These are phyloP conservation scores for Kodamaea restingae DNA, from an alignment of 805 yeast species.

Conservation along the genomic window DNA sequence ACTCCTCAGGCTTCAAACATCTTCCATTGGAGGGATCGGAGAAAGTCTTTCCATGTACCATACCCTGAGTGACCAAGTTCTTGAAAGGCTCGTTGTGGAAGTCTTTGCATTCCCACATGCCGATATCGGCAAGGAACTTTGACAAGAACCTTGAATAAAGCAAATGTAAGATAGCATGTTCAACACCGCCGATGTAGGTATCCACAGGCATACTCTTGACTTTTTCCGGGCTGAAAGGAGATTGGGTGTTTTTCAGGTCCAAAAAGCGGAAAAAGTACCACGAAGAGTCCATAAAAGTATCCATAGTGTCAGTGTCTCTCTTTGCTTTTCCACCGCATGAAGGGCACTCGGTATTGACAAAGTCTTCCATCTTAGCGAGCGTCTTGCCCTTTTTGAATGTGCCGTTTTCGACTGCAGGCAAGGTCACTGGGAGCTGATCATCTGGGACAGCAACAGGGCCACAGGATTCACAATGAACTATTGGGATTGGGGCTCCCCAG, in stretches of 20 bases:
- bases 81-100: constrained; percentile 75
- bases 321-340: constrained; percentile 67
- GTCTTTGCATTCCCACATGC: constrained; percentile 61
- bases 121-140: constrained; percentile 66
- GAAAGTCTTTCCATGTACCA: constrained; percentile 93
- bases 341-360: constrained; percentile 77
- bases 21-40: constrained; percentile 67
- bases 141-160: constrained; percentile 82
- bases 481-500: constrained; percentile 99
- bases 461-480: constrained; percentile 79
- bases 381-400: constrained; percentile 57
- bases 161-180: constrained; percentile 91
- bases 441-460: constrained; percentile 94
- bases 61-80: constrained; percentile 86
- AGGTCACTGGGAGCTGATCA: constrained; percentile 71
- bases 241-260: constrained; percentile 59
- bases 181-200: constrained; percentile 90
- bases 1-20: constrained; percentile 76
- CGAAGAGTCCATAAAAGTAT: constrained; percentile 95
- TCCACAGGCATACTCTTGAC: constrained; percentile 78
- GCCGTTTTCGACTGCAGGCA: constrained; percentile 61
- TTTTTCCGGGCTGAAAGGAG: constrained; percentile 50
- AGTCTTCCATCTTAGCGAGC: constrained; percentile 59
- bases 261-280: constrained; percentile 90
- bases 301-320: constrained; percentile 98